A percentile compares a stretch with the other conserved stretches of the same genome.
These are phyloP conservation scores for Umbelopsis ramanniana DNA, from an alignment of 192 early-diverging fungal species.

Conservation along the genomic window DNA sequence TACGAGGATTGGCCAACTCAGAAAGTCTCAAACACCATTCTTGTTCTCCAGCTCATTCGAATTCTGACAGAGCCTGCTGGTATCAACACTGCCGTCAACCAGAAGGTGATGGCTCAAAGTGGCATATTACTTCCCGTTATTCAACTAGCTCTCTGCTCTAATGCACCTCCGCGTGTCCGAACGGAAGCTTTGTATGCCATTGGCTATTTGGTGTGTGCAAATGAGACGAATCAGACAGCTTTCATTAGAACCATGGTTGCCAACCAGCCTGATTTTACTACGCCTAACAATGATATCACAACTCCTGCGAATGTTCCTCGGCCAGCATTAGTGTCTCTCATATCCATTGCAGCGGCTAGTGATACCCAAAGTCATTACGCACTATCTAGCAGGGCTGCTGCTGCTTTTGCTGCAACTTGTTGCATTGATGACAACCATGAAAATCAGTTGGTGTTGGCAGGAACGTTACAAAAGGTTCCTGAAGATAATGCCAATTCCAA, in stretches of 20 bases:
- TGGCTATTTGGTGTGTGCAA: constrained; percentile 80
- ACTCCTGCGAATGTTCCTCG: constrained; percentile 59
- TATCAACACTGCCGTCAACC: constrained; percentile 86
- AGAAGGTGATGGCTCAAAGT: constrained; percentile 87
- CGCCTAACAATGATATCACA: constrained; percentile 33
- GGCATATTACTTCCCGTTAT: constrained; percentile 81
- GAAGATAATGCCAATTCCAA: constrained; percentile 68
- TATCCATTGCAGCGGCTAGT: constrained; percentile 74
- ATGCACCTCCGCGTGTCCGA: constrained; percentile 77
- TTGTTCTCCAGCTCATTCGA: constrained; percentile 86
- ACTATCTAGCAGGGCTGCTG: constrained; percentile 79
- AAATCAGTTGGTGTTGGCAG: constrained; percentile 83
- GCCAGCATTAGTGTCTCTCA: constrained; percentile 80
- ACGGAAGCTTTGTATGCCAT: constrained; percentile 86
- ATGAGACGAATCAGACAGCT: constrained; percentile 76
- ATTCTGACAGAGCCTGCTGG: constrained; percentile 90
- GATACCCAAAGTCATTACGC: constrained; percentile 55
- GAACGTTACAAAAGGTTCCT: constrained; percentile 83
- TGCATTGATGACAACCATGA: constrained; percentile 86
- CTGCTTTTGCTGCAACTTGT: constrained; percentile 81
- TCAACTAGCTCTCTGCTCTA: constrained; percentile 75
- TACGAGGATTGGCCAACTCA: constrained; percentile 79
- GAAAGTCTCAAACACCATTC: constrained; percentile 85
- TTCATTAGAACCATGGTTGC: constrained; percentile 76
- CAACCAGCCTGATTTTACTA: constrained; percentile 43